Conservation (phyloP, 1,284 basidiomycete species). For the Trichosporon sp. region DNA sequence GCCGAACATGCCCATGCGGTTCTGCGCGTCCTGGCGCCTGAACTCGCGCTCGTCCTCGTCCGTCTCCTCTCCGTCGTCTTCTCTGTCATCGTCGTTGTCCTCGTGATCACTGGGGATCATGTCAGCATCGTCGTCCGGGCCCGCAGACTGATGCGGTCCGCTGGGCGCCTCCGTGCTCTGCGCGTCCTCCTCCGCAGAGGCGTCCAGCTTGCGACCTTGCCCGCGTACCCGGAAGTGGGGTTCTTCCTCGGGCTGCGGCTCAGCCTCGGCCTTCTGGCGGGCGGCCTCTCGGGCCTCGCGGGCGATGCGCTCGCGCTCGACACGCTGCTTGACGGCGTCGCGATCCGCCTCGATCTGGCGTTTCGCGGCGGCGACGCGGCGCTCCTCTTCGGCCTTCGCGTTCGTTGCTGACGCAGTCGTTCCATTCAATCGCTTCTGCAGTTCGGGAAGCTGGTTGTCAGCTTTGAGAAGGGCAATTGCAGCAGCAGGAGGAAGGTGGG, state of each 20-base stretch:
- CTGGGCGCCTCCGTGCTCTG: not conserved
- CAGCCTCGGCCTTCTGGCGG: constrained; percentile 8
- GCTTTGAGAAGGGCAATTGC: not conserved
- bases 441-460: constrained; percentile 22
- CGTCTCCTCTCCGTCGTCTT: constrained; percentile 12
- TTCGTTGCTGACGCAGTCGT: constrained; percentile 13
- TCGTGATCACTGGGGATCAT: not conserved
- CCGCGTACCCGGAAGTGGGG: not conserved
- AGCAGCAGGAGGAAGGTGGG: not conserved
- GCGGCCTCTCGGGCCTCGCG: constrained; percentile 25
- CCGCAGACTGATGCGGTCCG: not conserved
- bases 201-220: not conserved
- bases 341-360: constrained; percentile 42
- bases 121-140: not conserved
- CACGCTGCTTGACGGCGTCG: constrained; percentile 33
- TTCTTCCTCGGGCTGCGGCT: not conserved
- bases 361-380: constrained; percentile 32
- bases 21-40: not conserved
- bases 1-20: constrained; percentile 1
- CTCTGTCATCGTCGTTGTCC: not conserved
- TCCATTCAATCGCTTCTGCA: constrained; percentile 21
- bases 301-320: constrained; percentile 30
- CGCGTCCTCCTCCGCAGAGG: not conserved
- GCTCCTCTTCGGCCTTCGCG: constrained; percentile 33
- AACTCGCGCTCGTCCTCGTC: constrained; percentile 19